A percentile compares a stretch with the other conserved stretches of the same genome.
These are phyloP conservation scores for Trypanosoma cruzi DNA, from an alignment of 208 protist species.

Conservation along the genomic window DNA sequence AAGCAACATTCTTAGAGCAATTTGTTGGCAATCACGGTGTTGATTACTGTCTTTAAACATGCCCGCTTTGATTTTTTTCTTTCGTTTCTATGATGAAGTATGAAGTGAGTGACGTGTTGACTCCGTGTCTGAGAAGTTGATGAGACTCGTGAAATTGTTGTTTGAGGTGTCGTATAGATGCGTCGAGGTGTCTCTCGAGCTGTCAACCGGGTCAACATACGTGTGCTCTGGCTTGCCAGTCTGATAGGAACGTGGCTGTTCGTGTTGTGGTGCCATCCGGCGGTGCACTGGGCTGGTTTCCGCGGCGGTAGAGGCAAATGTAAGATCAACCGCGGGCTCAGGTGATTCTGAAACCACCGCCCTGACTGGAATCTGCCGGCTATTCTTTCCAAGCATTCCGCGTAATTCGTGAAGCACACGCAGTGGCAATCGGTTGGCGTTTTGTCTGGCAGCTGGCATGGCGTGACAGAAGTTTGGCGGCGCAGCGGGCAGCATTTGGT, in stretches of 20 bases:
- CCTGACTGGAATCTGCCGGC: too few relatives aligned
- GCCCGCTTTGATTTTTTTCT: neutral
- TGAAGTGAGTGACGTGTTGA: slow-evolving; percentile 25
- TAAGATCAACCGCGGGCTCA: neutral
- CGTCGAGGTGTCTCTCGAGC: slow-evolving; percentile 1
- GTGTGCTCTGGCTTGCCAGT: neutral
- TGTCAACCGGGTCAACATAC: slow-evolving; percentile 1
- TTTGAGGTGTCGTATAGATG: slow-evolving; percentile 26
- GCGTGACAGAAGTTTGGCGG: neutral
- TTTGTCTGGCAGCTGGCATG: neutral
- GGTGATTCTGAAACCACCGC: neutral
- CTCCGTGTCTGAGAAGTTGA: slow-evolving; percentile 68
- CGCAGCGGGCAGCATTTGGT: neutral
- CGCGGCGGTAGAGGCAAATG: neutral
- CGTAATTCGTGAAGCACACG: slow-evolving; percentile 20
- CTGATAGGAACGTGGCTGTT: neutral
- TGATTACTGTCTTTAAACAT: neutral
- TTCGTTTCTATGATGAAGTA: slow-evolving; percentile 10
- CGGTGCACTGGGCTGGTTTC: neutral
- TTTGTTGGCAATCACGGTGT: neutral
- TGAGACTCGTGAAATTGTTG: slow-evolving; percentile 75
- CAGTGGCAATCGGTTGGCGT: slow-evolving; percentile 14
- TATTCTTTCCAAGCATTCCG: slow-evolving; percentile 16
- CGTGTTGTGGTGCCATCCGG: neutral
- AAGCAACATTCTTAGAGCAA: too few relatives aligned